These are phyloP conservation scores for Vigna angularis DNA, from an alignment of 306 rosid species.

Conservation along the genomic window DNA sequence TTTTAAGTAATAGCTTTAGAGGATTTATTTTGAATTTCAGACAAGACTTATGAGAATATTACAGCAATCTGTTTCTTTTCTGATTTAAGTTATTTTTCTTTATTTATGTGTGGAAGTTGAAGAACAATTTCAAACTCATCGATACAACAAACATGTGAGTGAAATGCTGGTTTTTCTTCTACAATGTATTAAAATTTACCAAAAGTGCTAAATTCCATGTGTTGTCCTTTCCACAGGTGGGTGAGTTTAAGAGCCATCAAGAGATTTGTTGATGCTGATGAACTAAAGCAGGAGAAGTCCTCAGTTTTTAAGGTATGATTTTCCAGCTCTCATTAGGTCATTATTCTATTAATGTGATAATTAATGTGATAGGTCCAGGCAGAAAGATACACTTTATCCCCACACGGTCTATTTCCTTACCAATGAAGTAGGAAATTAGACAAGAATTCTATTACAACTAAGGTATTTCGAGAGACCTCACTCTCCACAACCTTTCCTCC, in stretches of 20 bases:
- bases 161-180: slow-evolving; percentile 23
- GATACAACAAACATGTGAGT: slow-evolving; percentile 76
- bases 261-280: slow-evolving; percentile 61
- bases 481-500: too few relatives aligned
- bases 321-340: neutral
- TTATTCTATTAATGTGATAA: neutral
- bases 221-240: slow-evolving; percentile 60
- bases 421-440: too few relatives aligned
- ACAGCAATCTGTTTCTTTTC: slow-evolving; percentile 4
- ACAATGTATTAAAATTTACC: slow-evolving; percentile 29
- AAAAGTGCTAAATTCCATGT: slow-evolving; percentile 17
- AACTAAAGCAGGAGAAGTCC: slow-evolving; percentile 49
- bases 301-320: slow-evolving; percentile 56
- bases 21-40: slow-evolving; percentile 20
- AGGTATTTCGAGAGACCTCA: too few relatives aligned
- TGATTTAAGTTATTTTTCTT: slow-evolving; percentile 36
- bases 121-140: slow-evolving; percentile 62
- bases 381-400: too few relatives aligned
- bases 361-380: neutral
- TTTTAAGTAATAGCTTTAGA: slow-evolving; percentile 1
- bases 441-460: too few relatives aligned
- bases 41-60: slow-evolving; percentile 23
- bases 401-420: too few relatives aligned
- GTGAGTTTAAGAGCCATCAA: slow-evolving; percentile 62
- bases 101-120: slow-evolving; percentile 52